phyloP scores from a whole-genome alignment of 2,329 filamentous ascomycete genomes.

The Huntiella savannae region DNA sequence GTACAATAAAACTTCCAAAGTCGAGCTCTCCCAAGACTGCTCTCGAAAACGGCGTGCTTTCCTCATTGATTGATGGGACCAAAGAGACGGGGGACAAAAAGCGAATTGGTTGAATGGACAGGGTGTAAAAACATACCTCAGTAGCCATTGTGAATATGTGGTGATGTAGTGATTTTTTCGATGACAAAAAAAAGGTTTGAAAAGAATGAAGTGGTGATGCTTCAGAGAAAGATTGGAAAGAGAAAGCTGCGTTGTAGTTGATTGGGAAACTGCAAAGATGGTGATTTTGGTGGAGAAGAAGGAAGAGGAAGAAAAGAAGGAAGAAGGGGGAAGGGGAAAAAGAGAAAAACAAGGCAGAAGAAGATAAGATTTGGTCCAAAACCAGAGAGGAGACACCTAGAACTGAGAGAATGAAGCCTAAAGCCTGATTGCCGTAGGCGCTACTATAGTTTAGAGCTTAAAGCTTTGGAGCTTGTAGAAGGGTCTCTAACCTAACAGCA shows the following conservation, averaged over 20 bases:
- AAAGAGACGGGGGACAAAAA: no score
- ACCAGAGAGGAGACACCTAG: no score
- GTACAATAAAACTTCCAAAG: no score
- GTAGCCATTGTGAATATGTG: constrained; percentile 33
- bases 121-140: constrained; percentile 31
- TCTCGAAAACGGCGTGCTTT: no score
- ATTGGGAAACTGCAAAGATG: constrained; percentile 1
- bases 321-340: neutral
- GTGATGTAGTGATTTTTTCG: constrained; percentile 10
- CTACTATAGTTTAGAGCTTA: no score
- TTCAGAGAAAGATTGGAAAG: constrained; percentile 7
- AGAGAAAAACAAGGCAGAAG: constrained; percentile 4
- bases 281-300: neutral
- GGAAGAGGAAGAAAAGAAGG: neutral
- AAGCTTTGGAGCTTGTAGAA: no score
- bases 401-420: neutral
- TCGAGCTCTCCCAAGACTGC: no score
- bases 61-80: no score
- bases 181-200: constrained; percentile 3
- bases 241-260: constrained; percentile 2
- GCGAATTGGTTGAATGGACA: no score
- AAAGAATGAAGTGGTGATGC: constrained; percentile 6
- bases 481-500: no score
- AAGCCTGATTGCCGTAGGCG: neutral
- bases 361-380: neutral